Conservation (phyloP, 192 early-diverging fungal species). For the Mortierella antarctica region DNA sequence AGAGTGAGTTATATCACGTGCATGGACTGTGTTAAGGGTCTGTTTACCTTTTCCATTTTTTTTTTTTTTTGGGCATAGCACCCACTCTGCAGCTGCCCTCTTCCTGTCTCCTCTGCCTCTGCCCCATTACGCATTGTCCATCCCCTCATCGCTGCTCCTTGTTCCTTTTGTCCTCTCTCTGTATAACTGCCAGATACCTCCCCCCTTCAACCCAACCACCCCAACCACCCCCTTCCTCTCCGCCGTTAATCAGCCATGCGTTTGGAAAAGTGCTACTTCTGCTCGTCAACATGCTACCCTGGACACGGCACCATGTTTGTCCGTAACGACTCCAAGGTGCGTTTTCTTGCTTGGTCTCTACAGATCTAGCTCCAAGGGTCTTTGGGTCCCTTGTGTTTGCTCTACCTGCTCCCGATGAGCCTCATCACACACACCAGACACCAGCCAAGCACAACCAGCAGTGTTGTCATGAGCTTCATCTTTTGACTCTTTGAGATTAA, state of each 20-base stretch:
- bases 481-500: no score
- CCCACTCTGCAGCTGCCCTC: neutral
- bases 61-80: neutral
- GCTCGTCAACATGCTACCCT: constrained; percentile 95
- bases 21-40: no score
- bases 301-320: constrained; percentile 99
- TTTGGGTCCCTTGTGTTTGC: neutral
- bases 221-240: neutral
- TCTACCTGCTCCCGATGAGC: no score
- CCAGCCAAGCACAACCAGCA: neutral
- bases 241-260: constrained; percentile 72
- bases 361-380: neutral
- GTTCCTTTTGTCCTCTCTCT: constrained; percentile 1
- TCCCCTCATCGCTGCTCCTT: neutral
- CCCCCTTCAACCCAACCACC: neutral
- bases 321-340: constrained; percentile 95
- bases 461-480: neutral
- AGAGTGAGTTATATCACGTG: no score
- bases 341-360: neutral
- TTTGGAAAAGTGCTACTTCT: constrained; percentile 99
- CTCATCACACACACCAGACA: neutral
- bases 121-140: neutral
- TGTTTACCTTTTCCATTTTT: constrained; percentile 4
- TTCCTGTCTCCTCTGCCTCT: constrained; percentile 1
- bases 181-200: neutral